phyloP scores from a whole-genome alignment of 2,329 filamentous ascomycete species.

The Sphaerulina musiva region DNA sequence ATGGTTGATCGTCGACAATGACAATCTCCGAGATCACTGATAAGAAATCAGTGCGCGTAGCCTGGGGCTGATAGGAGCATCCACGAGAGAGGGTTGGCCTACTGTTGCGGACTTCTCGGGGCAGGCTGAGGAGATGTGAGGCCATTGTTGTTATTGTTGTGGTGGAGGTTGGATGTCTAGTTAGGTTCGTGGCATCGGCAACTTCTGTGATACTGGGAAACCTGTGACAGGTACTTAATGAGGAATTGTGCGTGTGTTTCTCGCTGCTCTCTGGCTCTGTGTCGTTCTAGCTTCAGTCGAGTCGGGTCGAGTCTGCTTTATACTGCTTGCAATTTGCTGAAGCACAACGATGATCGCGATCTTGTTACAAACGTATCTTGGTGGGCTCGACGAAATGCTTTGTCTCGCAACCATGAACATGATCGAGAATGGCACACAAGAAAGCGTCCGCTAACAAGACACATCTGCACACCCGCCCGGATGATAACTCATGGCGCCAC shows the following conservation, averaged over 20 bases:
- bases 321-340: slow-evolving; percentile 4
- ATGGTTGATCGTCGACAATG: slow-evolving; percentile 17
- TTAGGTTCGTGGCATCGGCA: neutral
- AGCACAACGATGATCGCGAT: slow-evolving; percentile 8
- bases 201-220: neutral
- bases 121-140: slow-evolving; percentile 18
- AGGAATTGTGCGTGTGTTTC: neutral
- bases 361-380: slow-evolving; percentile 8
- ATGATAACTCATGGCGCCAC: neutral
- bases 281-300: neutral
- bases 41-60: slow-evolving; percentile 1
- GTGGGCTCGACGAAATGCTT: slow-evolving; percentile 10
- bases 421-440: neutral
- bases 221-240: neutral
- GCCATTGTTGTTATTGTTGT: slow-evolving; percentile 8
- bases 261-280: neutral
- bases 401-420: slow-evolving; percentile 8
- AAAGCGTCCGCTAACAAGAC: neutral
- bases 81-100: neutral
- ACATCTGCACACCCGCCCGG: neutral
- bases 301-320: slow-evolving; percentile 6
- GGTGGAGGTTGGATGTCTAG: neutral
- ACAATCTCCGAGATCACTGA: slow-evolving; percentile 18
- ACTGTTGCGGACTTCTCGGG: slow-evolving; percentile 20
- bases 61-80: neutral